Conservation (phyloP, 2,329 filamentous ascomycete species). For the Beauveria australis region DNA sequence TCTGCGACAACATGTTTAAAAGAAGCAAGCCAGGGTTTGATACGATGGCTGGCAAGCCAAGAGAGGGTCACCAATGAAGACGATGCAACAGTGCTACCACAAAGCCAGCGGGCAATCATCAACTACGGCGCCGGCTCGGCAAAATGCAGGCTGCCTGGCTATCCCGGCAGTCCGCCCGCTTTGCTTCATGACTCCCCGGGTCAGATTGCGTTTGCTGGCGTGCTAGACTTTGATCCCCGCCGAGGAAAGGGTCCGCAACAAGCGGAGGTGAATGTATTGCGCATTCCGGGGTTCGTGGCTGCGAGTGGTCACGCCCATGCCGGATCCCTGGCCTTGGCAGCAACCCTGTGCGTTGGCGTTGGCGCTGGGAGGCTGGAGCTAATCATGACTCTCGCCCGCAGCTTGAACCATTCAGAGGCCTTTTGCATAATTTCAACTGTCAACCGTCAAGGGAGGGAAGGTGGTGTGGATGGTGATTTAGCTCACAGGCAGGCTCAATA, state of each 20-base stretch:
- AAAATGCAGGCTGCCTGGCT: slow-evolving; percentile 2
- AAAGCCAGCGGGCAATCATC: neutral
- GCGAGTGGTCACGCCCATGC: neutral
- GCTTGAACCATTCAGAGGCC: neutral
- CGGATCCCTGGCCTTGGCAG: slow-evolving; percentile 10
- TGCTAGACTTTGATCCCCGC: slow-evolving; percentile 5
- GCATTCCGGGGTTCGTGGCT: slow-evolving; percentile 9
- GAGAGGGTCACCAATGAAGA: neutral
- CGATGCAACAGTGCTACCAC: neutral
- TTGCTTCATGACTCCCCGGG: neutral
- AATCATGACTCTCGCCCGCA: neutral
- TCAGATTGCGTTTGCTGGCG: slow-evolving; percentile 8
- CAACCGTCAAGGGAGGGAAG: neutral
- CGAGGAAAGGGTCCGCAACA: neutral
- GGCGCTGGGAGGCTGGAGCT: neutral
- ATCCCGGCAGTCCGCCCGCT: slow-evolving; percentile 1
- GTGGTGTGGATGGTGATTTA: slow-evolving; percentile 2
- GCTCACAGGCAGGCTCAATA: neutral
- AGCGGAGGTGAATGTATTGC: neutral
- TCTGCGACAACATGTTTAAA: neutral
- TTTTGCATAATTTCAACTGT: neutral
- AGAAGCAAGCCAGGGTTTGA: neutral
- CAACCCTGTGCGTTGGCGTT: slow-evolving; percentile 9
- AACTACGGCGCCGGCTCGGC: slow-evolving; percentile 10
- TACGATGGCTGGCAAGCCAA: slow-evolving; percentile 3